Conservation (phyloP, 768 basidiomycete species). For the Postia placenta region DNA sequence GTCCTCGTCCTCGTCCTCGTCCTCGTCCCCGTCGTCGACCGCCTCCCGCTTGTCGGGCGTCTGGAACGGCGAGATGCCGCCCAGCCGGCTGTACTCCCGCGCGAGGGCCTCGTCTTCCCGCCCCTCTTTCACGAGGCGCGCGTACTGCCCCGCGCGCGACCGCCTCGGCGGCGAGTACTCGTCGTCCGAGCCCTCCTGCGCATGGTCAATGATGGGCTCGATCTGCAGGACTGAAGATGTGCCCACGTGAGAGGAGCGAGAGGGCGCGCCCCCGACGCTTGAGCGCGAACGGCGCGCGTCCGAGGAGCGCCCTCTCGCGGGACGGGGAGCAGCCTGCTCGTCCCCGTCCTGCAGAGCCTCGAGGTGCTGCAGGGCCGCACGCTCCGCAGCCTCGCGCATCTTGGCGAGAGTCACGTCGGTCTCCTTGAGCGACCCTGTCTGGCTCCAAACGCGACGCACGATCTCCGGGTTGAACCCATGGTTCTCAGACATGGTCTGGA, state of each 20-base stretch:
- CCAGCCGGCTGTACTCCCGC: neutral
- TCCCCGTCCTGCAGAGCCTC: neutral
- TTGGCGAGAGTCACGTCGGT: slow-evolving; percentile 32
- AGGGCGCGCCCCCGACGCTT: neutral
- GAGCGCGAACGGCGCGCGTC: neutral
- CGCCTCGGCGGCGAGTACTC: slow-evolving; percentile 19
- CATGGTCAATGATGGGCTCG: slow-evolving; percentile 4
- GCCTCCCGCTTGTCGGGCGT: neutral
- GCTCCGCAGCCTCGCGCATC: slow-evolving; percentile 34
- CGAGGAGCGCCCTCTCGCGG: neutral
- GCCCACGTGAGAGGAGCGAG: slow-evolving; percentile 2
- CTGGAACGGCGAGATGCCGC: neutral
- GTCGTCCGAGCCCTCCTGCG: neutral
- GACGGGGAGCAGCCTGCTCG: neutral
- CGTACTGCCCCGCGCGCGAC: slow-evolving; percentile 18
- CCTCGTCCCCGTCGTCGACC: neutral
- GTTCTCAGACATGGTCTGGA: slow-evolving; percentile 37
- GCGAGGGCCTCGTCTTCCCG: neutral
- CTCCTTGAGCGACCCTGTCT: slow-evolving; percentile 28
- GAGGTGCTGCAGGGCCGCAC: slow-evolving; percentile 5
- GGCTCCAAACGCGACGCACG: slow-evolving; percentile 32
- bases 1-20: neutral
- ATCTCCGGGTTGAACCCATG: slow-evolving; percentile 38
- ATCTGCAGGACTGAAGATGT: slow-evolving; percentile 3
- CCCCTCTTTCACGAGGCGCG: slow-evolving; percentile 11